A percentile compares a stretch with the other conserved stretches of the same genome.
These are phyloP conservation scores for Earliella scabrosa DNA, from an alignment of 1,284 basidiomycete species.

Conservation along the genomic window DNA sequence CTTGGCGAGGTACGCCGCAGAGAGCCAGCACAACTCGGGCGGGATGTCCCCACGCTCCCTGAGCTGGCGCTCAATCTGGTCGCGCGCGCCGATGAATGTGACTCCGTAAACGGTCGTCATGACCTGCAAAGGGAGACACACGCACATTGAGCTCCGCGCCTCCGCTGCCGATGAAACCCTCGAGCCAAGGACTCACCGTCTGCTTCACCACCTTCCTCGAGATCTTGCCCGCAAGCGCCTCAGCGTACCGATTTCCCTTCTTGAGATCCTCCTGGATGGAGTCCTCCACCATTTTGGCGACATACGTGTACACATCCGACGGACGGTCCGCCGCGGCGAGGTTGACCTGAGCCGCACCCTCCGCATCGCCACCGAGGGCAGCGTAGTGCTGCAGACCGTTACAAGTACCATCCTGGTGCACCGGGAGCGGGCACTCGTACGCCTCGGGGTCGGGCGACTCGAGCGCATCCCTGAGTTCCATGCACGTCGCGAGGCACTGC, in stretches of 20 bases:
- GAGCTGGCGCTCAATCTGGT: conserved; percentile 93
- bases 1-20: conserved; percentile 86
- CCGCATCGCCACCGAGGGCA: conserved; percentile 91
- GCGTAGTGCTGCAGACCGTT: conserved; percentile 99
- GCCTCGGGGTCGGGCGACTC: conserved; percentile 73
- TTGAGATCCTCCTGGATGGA: conserved; percentile 53
- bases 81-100: conserved; percentile 93
- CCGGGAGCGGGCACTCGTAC: conserved; percentile 81
- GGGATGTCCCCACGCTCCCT: conserved; percentile 78
- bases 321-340: conserved; percentile 86
- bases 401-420: conserved; percentile 99
- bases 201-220: conserved; percentile 98
- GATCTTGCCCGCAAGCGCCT: conserved; percentile 79
- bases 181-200: conserved; percentile 59
- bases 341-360: conserved; percentile 94
- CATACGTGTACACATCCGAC: conserved; percentile 95
- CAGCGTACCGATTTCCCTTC: conserved; percentile 60
- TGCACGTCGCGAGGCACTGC: conserved; percentile 95
- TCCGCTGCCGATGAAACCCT: neutral
- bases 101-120: conserved; percentile 99
- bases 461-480: conserved; percentile 83
- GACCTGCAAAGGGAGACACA: conserved; percentile 52
- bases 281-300: conserved; percentile 83
- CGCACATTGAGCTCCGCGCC: conserved; percentile 1
- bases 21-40: conserved; percentile 73